Conservation (phyloP, 495 filamentous ascomycete species). For the Hypoxylon subgilvum region DNA sequence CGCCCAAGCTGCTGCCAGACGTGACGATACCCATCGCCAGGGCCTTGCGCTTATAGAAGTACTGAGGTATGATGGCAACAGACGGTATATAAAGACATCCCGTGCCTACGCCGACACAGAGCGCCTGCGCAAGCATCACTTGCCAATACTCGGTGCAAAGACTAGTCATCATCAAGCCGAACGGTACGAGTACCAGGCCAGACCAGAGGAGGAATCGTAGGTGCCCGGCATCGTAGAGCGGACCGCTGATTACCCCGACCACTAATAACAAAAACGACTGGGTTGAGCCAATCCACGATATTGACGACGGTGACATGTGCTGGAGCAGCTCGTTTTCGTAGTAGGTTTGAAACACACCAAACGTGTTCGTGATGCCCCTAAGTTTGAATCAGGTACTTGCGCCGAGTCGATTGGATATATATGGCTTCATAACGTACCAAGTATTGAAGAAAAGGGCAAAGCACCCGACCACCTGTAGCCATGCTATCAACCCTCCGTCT, state of each 20-base stretch:
- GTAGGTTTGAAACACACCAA: slow-evolving; percentile 74
- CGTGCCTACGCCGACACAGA: slow-evolving; percentile 62
- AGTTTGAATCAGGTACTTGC: slow-evolving; percentile 2
- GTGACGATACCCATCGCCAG: slow-evolving; percentile 72
- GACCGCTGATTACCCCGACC: slow-evolving; percentile 58
- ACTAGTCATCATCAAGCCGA: slow-evolving; percentile 28
- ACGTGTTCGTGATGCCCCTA: slow-evolving; percentile 71
- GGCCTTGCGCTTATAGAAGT: slow-evolving; percentile 65
- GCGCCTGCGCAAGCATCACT: slow-evolving; percentile 63
- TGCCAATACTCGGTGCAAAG: slow-evolving; percentile 52
- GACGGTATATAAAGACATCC: slow-evolving; percentile 66
- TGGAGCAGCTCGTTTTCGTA: slow-evolving; percentile 56
- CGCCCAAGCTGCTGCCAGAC: slow-evolving; percentile 64
- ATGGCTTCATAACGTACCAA: slow-evolving; percentile 54
- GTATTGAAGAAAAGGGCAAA: slow-evolving; percentile 66
- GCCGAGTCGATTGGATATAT: neutral
- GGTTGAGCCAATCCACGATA: slow-evolving; percentile 63
- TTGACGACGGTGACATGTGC: slow-evolving; percentile 46
- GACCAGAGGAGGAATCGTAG: slow-evolving; percentile 40
- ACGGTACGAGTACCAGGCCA: slow-evolving; percentile 12
- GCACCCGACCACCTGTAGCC: slow-evolving; percentile 61
- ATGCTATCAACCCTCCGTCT: slow-evolving; percentile 49
- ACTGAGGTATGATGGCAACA: slow-evolving; percentile 67
- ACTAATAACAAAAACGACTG: slow-evolving; percentile 59
- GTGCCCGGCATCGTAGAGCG: slow-evolving; percentile 61